Conservation (phyloP, 176 grass and related monocot species). For the Carex myosuroides region DNA sequence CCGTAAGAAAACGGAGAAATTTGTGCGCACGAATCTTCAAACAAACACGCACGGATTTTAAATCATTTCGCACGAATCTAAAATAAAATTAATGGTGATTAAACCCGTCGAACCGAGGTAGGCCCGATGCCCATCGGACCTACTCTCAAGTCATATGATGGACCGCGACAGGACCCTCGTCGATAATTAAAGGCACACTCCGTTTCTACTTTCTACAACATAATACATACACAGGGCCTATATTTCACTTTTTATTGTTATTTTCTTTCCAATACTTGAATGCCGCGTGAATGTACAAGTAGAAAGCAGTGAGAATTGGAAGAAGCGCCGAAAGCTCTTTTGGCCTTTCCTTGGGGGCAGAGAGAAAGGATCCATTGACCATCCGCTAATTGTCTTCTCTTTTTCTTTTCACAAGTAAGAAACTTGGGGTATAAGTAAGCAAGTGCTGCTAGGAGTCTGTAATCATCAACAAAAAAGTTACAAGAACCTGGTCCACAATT, state of each 20-base stretch:
- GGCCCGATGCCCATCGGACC: too few relatives aligned
- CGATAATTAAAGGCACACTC: not conserved
- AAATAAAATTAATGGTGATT: too few relatives aligned
- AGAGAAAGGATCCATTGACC: slow-evolving; percentile 20
- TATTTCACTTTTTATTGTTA: not conserved
- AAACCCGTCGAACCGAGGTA: too few relatives aligned
- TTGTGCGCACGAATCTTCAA: too few relatives aligned
- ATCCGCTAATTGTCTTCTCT: not conserved
- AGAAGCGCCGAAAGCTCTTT: not conserved
- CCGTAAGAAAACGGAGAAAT: too few relatives aligned
- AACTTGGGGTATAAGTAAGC: slow-evolving; percentile 29
- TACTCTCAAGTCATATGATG: too few relatives aligned
- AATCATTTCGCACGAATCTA: too few relatives aligned
- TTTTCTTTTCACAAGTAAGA: not conserved
- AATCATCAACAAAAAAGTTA: not conserved
- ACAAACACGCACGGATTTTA: too few relatives aligned
- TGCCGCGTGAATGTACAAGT: not conserved
- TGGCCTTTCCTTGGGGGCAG: not conserved
- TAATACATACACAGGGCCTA: not conserved
- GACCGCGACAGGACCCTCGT: not conserved
- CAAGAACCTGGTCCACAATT: not conserved
- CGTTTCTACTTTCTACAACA: not conserved
- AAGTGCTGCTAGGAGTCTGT: not conserved
- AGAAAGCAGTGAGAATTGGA: not conserved
- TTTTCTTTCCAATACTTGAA: not conserved